Percentiles rank a stretch among this genome's conserved stretches.
Conservation (phyloP, 768 basidiomycete species). For the Pleurotus cornucopiae region DNA sequence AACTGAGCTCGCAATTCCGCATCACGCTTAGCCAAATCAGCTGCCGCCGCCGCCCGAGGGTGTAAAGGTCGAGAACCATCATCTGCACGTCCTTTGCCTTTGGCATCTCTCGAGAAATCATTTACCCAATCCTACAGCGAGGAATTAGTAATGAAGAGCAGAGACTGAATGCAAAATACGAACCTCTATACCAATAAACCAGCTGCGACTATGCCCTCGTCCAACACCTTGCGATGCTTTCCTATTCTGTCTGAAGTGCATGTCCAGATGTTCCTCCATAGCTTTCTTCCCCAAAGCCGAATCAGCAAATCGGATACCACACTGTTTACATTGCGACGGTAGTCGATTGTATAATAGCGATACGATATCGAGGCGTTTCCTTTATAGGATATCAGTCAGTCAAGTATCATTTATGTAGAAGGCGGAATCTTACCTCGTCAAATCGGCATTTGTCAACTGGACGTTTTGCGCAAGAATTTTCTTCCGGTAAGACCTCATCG, state of each 20-base stretch:
- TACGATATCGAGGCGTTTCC: slow-evolving; percentile 56
- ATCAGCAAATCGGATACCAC: slow-evolving; percentile 83
- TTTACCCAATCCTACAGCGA: slow-evolving; percentile 79
- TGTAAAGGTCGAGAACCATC: slow-evolving; percentile 40
- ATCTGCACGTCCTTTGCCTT: slow-evolving; percentile 67
- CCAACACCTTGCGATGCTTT: slow-evolving; percentile 75
- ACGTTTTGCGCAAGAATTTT: slow-evolving; percentile 57
- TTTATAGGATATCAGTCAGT: slow-evolving; percentile 20
- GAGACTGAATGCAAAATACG: slow-evolving; percentile 20
- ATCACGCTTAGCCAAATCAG: slow-evolving; percentile 68
- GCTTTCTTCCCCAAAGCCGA: slow-evolving; percentile 64
- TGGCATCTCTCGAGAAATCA: slow-evolving; percentile 53
- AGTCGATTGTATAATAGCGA: slow-evolving; percentile 73
- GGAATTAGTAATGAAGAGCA: slow-evolving; percentile 11
- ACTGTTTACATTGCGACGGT: slow-evolving; percentile 87
- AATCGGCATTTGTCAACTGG: slow-evolving; percentile 62
- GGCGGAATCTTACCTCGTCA: slow-evolving; percentile 52
- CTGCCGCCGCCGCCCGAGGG: slow-evolving; percentile 56
- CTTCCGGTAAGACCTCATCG: slow-evolving; percentile 54
- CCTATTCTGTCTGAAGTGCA: slow-evolving; percentile 93
- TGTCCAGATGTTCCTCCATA: slow-evolving; percentile 88
- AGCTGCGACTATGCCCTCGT: slow-evolving; percentile 84
- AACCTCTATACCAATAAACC: slow-evolving; percentile 85
- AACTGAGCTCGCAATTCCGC: slow-evolving; percentile 70
- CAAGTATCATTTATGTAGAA: background rate